phyloP scores from a whole-genome alignment of 805 yeast genomes.

The Saccharomycopsis olivae region DNA sequence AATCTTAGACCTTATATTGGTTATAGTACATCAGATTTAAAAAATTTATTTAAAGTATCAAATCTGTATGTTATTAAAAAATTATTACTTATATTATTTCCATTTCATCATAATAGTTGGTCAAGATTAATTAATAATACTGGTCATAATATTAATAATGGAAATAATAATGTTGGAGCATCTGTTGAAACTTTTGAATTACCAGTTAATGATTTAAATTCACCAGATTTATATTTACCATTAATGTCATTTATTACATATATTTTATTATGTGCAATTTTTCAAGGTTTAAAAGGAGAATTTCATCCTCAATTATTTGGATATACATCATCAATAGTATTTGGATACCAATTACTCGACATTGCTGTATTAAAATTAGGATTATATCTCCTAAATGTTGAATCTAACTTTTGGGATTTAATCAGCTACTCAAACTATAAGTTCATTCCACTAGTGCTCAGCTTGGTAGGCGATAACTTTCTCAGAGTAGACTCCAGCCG shows the following conservation, averaged over 20 bases:
- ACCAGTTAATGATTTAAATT: constrained; percentile 80
- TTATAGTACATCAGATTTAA: constrained; percentile 40
- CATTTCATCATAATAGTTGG: constrained; percentile 82
- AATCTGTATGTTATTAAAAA: constrained; percentile 77
- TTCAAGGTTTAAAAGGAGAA: constrained; percentile 77
- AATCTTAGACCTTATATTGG: constrained; percentile 42
- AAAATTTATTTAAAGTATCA: constrained; percentile 86
- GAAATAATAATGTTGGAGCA: constrained; percentile 20
- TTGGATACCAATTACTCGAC: constrained; percentile 75
- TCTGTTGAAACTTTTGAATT: constrained; percentile 40
- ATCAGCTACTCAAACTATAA: constrained; percentile 90
- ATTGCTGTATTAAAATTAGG: constrained; percentile 68
- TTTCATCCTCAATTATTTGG: constrained; percentile 93
- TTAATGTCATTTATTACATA: constrained; percentile 86
- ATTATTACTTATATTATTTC: constrained; percentile 64
- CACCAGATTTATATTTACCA: constrained; percentile 95
- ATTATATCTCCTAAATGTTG: constrained; percentile 65
- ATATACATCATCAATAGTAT: constrained; percentile 71
- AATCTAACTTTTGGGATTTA: constrained; percentile 69
- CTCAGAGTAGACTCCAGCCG: neutral
- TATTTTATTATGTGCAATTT: constrained; percentile 69
- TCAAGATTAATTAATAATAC: constrained; percentile 37
- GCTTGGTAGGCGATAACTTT: constrained; percentile 28
- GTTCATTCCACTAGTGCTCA: constrained; percentile 67
- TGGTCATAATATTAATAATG: constrained; percentile 22